Conservation (phyloP, 371 early-diverging fungal genomes). For the Lichtheimia hyalospora region DNA sequence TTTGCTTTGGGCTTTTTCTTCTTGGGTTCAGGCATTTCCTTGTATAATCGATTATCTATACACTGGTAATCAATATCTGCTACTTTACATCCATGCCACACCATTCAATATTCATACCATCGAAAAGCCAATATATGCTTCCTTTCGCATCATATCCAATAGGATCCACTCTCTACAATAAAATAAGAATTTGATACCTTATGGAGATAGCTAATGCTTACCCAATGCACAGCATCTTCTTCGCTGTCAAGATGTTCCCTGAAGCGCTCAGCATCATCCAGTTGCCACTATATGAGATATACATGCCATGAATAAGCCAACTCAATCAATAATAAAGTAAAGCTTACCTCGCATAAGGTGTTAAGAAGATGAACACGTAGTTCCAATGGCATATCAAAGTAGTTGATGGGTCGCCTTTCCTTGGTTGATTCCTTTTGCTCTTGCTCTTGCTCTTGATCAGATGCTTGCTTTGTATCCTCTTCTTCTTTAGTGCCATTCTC, state of each 20-base stretch:
- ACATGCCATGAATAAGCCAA: no score
- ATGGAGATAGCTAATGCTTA: slow-evolving; percentile 14
- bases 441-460: slow-evolving; percentile 7
- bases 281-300: slow-evolving; percentile 54
- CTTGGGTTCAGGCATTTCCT: slow-evolving; percentile 48
- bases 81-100: background rate
- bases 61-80: no score
- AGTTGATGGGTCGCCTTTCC: background rate
- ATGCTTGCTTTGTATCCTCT: background rate
- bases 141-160: slow-evolving; percentile 70
- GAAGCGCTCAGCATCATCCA: slow-evolving; percentile 67
- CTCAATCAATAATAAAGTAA: background rate
- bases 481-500: background rate
- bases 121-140: slow-evolving; percentile 76
- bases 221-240: slow-evolving; percentile 69
- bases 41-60: slow-evolving; percentile 70
- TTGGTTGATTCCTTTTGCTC: slow-evolving; percentile 2
- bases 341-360: slow-evolving; percentile 46
- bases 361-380: slow-evolving; percentile 39
- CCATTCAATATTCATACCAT: slow-evolving; percentile 62
- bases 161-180: slow-evolving; percentile 68
- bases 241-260: slow-evolving; percentile 54
- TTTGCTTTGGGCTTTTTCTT: slow-evolving; percentile 19
- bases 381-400: background rate
- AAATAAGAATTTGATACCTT: background rate